Percentiles rank a stretch among this genome's conserved stretches.
Conservation (phyloP, 805 yeast species). For the Candida chilensis region DNA sequence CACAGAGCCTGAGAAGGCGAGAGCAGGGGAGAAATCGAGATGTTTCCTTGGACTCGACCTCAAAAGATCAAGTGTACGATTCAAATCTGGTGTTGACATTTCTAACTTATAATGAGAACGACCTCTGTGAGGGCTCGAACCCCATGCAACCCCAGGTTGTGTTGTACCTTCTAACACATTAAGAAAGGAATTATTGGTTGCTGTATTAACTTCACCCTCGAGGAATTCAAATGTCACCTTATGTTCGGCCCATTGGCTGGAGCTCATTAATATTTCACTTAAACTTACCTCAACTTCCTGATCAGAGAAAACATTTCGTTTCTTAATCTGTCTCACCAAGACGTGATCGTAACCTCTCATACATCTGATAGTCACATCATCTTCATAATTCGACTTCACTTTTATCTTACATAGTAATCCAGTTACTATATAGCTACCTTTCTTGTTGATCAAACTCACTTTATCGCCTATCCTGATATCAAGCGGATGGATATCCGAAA, state of each 20-base stretch:
- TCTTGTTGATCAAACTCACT: constrained; percentile 22
- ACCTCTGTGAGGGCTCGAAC: too few relatives aligned
- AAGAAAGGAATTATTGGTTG: neutral
- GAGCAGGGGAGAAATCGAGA: constrained; percentile 1
- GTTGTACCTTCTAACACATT: too few relatives aligned
- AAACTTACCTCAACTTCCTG: constrained; percentile 14
- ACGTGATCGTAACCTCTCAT: constrained; percentile 54
- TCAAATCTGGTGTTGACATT: too few relatives aligned
- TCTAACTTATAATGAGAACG: too few relatives aligned
- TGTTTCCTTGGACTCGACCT: neutral
- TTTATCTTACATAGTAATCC: constrained; percentile 29
- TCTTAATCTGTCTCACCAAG: constrained; percentile 16
- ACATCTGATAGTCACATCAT: constrained; percentile 30
- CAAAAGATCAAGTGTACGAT: too few relatives aligned
- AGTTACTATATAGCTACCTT: constrained; percentile 27
- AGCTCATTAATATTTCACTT: constrained; percentile 26
- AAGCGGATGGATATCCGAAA: constrained; percentile 29
- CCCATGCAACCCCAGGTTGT: too few relatives aligned
- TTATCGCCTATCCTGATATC: constrained; percentile 52
- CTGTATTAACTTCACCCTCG: neutral
- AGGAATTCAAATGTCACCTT: constrained; percentile 6
- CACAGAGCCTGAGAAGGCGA: constrained; percentile 12
- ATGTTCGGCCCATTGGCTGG: constrained; percentile 26
- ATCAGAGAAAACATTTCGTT: constrained; percentile 5
- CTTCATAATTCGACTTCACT: constrained; percentile 3